Evolutionary conservation across 805 yeast species (phyloP).

Genomic region (Sugiyamaella marilandica): DNA sequence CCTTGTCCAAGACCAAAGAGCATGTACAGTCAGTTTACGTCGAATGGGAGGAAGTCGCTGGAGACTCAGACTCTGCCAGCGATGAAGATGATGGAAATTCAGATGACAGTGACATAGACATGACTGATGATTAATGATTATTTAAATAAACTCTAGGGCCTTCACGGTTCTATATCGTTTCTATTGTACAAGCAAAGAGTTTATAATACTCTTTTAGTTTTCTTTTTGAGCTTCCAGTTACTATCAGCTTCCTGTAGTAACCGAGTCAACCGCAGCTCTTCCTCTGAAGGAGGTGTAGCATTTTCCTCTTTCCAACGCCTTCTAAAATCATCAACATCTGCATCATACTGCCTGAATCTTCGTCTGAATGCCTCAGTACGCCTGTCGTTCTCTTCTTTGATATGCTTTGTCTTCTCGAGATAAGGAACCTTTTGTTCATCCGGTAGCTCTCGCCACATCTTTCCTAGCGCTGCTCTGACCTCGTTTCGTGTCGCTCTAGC

Average conservation of each 20-base stretch:
- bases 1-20: slow-evolving; percentile 56
- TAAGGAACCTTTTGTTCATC: slow-evolving; percentile 36
- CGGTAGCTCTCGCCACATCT: slow-evolving; percentile 38
- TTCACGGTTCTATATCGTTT: background rate
- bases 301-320: slow-evolving; percentile 37
- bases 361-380: slow-evolving; percentile 32
- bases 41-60: slow-evolving; percentile 80
- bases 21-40: slow-evolving; percentile 56
- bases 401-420: slow-evolving; percentile 31
- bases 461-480: slow-evolving; percentile 37
- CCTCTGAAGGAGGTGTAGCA: slow-evolving; percentile 28
- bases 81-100: slow-evolving; percentile 42
- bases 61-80: slow-evolving; percentile 40
- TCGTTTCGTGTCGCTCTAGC: slow-evolving; percentile 36
- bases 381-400: slow-evolving; percentile 33
- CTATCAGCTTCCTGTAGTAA: slow-evolving; percentile 15
- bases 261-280: slow-evolving; percentile 24
- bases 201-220: background rate
- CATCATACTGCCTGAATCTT: slow-evolving; percentile 32
- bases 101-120: slow-evolving; percentile 24
- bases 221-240: background rate
- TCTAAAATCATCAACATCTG: slow-evolving; percentile 36
- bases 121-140: background rate
- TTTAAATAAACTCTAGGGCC: background rate
- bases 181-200: background rate